A percentile compares a stretch with the other conserved stretches of the same genome.
phyloP scores from a whole-genome alignment of 345 rosid genomes.

The Brassica rapa region DNA sequence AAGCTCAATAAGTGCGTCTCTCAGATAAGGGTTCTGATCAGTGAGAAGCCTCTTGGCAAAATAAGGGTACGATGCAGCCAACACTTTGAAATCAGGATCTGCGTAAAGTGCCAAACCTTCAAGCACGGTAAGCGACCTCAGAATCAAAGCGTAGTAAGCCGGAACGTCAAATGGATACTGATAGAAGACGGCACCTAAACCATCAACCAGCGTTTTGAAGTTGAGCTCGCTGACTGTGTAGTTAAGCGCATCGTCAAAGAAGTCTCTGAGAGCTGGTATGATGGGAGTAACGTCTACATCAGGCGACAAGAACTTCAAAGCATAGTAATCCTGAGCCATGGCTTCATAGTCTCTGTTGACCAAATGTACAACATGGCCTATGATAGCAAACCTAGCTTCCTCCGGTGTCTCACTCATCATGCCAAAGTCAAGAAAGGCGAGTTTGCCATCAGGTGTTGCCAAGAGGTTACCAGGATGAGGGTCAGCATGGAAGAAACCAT shows the following conservation, averaged over 20 bases:
- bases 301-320: conserved; percentile 71
- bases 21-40: conserved; percentile 90
- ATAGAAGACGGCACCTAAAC: conserved; percentile 86
- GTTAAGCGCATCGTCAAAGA: conserved; percentile 91
- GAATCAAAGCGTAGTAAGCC: conserved; percentile 84
- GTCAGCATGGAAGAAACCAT: conserved; percentile 95
- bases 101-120: conserved; percentile 93
- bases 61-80: conserved; percentile 96
- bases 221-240: conserved; percentile 94
- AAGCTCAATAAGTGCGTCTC: conserved; percentile 95
- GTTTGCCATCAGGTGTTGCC: conserved; percentile 97
- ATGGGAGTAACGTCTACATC: conserved; percentile 96
- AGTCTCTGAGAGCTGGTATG: conserved; percentile 79
- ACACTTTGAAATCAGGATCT: conserved; percentile 90
- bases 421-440: conserved; percentile 96
- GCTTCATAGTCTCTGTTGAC: conserved; percentile 98
- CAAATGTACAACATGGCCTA: conserved; percentile 91
- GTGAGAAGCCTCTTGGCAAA: conserved; percentile 98
- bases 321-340: conserved; percentile 95
- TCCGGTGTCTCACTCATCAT: conserved; percentile 99
- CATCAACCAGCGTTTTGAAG: conserved; percentile 89
- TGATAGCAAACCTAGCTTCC: conserved; percentile 91
- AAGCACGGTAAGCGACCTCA: conserved; percentile 95
- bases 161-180: conserved; percentile 94
- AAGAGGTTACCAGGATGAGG: conserved; percentile 99